Evolutionary conservation across 805 yeast genomes (phyloP), one percentile per base, ranked within the genome.

Genomic region (Allodekkera sacchari): DNA sequence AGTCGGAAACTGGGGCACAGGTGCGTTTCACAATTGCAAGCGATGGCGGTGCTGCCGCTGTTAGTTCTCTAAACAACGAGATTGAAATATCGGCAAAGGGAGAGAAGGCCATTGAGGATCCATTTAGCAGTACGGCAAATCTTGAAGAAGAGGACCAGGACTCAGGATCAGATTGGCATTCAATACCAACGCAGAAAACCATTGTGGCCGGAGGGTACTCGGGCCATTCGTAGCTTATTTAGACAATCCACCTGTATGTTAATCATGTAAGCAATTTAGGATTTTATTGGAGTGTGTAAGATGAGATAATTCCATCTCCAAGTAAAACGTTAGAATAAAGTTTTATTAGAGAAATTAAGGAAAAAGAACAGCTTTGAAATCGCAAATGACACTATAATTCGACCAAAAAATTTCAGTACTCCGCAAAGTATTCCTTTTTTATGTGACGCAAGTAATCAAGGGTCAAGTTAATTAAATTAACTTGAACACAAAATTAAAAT

Each of bases 1-100:
- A 85, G 55, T 67, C 79, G 15, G 75, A 74, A 11, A 64, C 75
- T 19, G 95, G 95, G 25, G 74, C 84, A 31, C 80, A 76, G 46
- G 59, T 81, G 27, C 74, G 78, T 52, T 83, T 80, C 49, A 57
- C 65, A n/a, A 54, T 72, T 19, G 52, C 53, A 30, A 57, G 57
- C 34, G 59, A 53, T 38, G 56, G 59, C 20, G 68, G 77, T 22
- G 68, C 68, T 20, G 50, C 55, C 21, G 53, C 64, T 18, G 72
- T 72, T 7, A 45, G 55, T 14, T 55, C 67, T 23, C 59, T 63
- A 21, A 53, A 52, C 40, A 50, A 69, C 23, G 52, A 60, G 18
- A 52, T 77, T 27, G 41, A 44, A 17, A 51, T 53, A 15, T 39
- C 41, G 16, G 48, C 53, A 10, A 41, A 42, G 24, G 45, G 46